phyloP scores from a whole-genome alignment of 2,329 filamentous ascomycete genomes.

The Didymosphaeria variabile region DNA sequence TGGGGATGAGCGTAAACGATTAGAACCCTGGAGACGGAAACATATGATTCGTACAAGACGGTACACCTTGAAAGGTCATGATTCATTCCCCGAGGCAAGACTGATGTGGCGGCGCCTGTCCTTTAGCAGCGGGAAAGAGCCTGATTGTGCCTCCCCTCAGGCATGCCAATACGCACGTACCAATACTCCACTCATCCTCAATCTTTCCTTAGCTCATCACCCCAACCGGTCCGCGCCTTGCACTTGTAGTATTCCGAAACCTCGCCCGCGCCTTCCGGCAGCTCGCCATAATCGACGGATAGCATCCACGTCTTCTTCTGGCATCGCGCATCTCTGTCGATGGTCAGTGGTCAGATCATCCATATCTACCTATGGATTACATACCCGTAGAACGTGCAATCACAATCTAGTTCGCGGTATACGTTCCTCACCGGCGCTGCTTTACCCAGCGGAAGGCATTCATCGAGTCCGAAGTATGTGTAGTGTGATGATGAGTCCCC shows the following conservation, averaged over 20 bases:
- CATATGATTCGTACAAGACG: too few species aligned
- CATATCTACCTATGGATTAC: not conserved
- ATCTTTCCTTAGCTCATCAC: not conserved
- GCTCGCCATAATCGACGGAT: not conserved
- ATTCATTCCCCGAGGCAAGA: too few species aligned
- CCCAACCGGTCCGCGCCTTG: too few species aligned
- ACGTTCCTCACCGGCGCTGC: not conserved
- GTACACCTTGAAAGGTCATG: too few species aligned
- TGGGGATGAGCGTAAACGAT: too few species aligned
- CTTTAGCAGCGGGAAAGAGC: too few species aligned
- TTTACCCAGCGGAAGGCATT: not conserved
- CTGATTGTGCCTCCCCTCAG: too few species aligned
- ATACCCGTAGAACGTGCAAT: conserved; percentile 5
- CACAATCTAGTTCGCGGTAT: conserved; percentile 1
- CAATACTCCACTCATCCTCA: not conserved
- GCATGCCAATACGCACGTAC: not conserved
- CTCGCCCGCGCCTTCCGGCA: not conserved
- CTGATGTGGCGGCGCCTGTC: too few species aligned
- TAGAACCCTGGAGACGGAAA: too few species aligned
- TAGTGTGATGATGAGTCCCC: not conserved
- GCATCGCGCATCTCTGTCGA: not conserved
- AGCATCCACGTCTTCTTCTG: not conserved
- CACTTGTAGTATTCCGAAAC: conserved; percentile 4
- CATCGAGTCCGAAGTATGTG: not conserved
- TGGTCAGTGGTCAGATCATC: not conserved